A percentile compares a stretch with the other conserved stretches of the same genome.
Conservation (phyloP, 495 filamentous ascomycete species). For the Xylaria castorea region DNA sequence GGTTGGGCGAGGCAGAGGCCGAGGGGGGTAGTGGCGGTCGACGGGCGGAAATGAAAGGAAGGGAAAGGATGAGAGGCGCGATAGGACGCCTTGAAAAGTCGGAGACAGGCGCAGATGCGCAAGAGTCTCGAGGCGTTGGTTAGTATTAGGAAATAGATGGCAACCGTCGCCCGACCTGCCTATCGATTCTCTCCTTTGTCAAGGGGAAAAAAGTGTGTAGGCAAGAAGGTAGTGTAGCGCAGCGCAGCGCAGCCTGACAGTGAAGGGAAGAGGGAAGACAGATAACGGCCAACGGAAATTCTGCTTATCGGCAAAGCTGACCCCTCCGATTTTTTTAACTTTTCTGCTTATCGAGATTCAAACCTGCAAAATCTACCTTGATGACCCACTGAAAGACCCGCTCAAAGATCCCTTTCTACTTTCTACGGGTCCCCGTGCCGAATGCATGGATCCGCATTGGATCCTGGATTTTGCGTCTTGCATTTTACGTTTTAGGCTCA, state of each 20-base stretch:
- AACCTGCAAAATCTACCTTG: not conserved
- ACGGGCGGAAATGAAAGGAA: not conserved
- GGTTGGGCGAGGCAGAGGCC: not conserved
- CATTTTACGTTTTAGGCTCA: too few species aligned
- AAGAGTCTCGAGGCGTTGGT: slow-evolving; percentile 17
- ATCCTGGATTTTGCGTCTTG: not conserved
- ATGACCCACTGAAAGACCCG: slow-evolving; percentile 2
- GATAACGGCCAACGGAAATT: slow-evolving; percentile 11
- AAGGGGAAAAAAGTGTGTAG: slow-evolving; percentile 20
- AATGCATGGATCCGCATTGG: slow-evolving; percentile 4
- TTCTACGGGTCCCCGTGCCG: not conserved
- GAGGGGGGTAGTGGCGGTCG: not conserved
- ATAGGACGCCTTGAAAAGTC: not conserved
- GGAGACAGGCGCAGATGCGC: slow-evolving; percentile 11
- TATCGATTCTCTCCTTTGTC: slow-evolving; percentile 13
- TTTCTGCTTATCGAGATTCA: slow-evolving; percentile 25
- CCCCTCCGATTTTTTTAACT: slow-evolving; percentile 23
- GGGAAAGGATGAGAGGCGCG: not conserved
- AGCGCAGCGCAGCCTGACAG: slow-evolving; percentile 16
- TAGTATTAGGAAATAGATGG: slow-evolving; percentile 1
- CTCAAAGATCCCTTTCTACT: not conserved
- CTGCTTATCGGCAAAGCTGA: slow-evolving; percentile 22
- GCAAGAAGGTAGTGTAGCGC: not conserved
- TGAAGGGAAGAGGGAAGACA: not conserved
- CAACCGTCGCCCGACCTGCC: slow-evolving; percentile 13